Percentiles rank a stretch among this genome's conserved stretches.
Conservation (phyloP, 441 rosid species). For the Cnidoscolus chayamansa region DNA sequence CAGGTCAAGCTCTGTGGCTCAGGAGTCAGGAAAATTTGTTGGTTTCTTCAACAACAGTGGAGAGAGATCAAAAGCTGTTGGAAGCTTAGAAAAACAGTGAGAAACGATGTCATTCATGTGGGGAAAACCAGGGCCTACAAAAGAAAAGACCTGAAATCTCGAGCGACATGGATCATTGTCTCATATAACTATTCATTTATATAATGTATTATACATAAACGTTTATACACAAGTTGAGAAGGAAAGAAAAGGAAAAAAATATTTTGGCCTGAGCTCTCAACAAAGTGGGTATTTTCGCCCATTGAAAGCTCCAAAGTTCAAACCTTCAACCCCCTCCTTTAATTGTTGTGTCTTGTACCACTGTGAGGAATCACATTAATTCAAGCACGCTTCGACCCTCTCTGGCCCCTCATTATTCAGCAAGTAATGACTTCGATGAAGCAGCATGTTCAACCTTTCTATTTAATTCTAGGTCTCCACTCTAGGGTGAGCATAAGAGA, state of each 20-base stretch:
- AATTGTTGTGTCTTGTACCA: too few species aligned
- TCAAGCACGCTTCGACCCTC: too few species aligned
- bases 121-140: conserved; percentile 25
- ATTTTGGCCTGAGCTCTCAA: background rate
- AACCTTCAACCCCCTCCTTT: too few species aligned
- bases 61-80: background rate
- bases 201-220: conserved; percentile 3
- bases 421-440: too few species aligned
- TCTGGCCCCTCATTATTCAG: too few species aligned
- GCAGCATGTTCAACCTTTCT: too few species aligned
- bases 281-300: background rate
- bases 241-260: background rate
- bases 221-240: conserved; percentile 19
- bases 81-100: conserved; percentile 12
- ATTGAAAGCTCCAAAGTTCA: too few species aligned
- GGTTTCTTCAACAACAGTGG: conserved; percentile 1
- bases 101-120: conserved; percentile 9
- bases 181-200: too few species aligned
- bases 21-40: conserved; percentile 23
- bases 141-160: conserved; percentile 18
- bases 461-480: too few species aligned
- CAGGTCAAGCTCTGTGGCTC: conserved; percentile 10
- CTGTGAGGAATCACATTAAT: too few species aligned
- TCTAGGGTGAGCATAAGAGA: too few species aligned
- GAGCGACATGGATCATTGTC: background rate